Percentiles rank a stretch among this genome's conserved stretches.
These are phyloP conservation scores for Arachis stenosperma DNA, from an alignment of 306 rosid species.

Conservation along the genomic window DNA sequence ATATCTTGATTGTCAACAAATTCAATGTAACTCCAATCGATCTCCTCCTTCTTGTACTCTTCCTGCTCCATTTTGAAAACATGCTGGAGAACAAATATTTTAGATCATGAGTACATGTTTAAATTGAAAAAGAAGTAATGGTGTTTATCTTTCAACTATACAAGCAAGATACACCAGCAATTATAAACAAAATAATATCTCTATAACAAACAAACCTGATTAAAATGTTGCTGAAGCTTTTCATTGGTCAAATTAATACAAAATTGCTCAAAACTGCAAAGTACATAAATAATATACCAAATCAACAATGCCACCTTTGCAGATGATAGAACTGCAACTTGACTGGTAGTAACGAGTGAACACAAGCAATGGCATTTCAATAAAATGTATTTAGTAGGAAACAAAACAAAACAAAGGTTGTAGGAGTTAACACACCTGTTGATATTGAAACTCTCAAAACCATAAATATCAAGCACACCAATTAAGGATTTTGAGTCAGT, in stretches of 20 bases:
- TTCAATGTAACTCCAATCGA: slow-evolving; percentile 94
- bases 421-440: slow-evolving; percentile 86
- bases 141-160: neutral
- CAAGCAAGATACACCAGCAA: slow-evolving; percentile 18
- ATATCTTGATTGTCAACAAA: slow-evolving; percentile 87
- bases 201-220: slow-evolving; percentile 65
- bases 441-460: slow-evolving; percentile 96
- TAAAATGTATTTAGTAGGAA: slow-evolving; percentile 1
- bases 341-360: neutral
- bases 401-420: slow-evolving; percentile 50
- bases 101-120: slow-evolving; percentile 16
- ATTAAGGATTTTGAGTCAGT: slow-evolving; percentile 78
- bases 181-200: slow-evolving; percentile 24
- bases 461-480: slow-evolving; percentile 96
- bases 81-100: slow-evolving; percentile 60
- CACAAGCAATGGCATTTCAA: slow-evolving; percentile 7
- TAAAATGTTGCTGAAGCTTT: slow-evolving; percentile 92
- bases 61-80: slow-evolving; percentile 98
- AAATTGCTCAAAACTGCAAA: slow-evolving; percentile 84
- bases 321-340: slow-evolving; percentile 1
- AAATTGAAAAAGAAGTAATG: neutral
- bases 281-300: slow-evolving; percentile 25
- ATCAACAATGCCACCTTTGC: slow-evolving; percentile 12
- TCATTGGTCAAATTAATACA: slow-evolving; percentile 91
- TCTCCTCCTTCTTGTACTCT: slow-evolving; percentile 87